Conservation (phyloP, 2,329 filamentous ascomycete species). For the Fusarium sp. region DNA sequence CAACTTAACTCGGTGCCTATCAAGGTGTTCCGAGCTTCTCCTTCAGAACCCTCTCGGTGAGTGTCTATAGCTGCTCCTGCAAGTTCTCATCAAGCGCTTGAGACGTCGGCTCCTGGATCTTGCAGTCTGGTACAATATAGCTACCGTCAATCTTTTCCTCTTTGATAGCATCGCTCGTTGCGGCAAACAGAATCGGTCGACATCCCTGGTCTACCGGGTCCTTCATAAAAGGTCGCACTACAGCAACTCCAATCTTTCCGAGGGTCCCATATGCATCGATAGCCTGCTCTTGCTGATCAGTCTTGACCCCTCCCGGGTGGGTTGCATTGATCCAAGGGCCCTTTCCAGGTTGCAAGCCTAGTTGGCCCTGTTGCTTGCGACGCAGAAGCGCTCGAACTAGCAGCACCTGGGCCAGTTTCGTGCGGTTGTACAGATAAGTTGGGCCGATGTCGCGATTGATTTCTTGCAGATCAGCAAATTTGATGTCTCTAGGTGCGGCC, state of each 20-base stretch:
- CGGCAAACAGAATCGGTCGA: slow-evolving; percentile 11
- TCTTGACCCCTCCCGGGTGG: slow-evolving; percentile 16
- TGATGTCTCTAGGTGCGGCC: background rate
- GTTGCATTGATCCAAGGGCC: slow-evolving; percentile 15
- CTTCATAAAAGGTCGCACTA: slow-evolving; percentile 7
- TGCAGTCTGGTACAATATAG: slow-evolving; percentile 11
- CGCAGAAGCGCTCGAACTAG: background rate
- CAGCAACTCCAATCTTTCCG: slow-evolving; percentile 8
- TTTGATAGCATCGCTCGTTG: slow-evolving; percentile 2
- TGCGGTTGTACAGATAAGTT: slow-evolving; percentile 2
- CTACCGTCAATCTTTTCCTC: slow-evolving; percentile 8
- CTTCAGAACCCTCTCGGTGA: slow-evolving; percentile 1
- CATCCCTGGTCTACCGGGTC: slow-evolving; percentile 13
- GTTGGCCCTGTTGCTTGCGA: slow-evolving; percentile 2
- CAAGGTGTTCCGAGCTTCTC: background rate
- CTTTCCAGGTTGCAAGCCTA: slow-evolving; percentile 10
- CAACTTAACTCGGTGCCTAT: too few relatives aligned
- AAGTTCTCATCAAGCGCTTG: slow-evolving; percentile 10
- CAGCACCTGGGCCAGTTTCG: slow-evolving; percentile 5
- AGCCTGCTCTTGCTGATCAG: slow-evolving; percentile 8
- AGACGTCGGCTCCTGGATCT: slow-evolving; percentile 2
- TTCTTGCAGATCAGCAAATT: background rate
- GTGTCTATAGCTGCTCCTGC: background rate
- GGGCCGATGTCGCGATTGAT: slow-evolving; percentile 14
- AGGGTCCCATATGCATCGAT: slow-evolving; percentile 11